Conservation (phyloP, 2,329 filamentous ascomycete genomes). For the Xylariaceae sp. region DNA sequence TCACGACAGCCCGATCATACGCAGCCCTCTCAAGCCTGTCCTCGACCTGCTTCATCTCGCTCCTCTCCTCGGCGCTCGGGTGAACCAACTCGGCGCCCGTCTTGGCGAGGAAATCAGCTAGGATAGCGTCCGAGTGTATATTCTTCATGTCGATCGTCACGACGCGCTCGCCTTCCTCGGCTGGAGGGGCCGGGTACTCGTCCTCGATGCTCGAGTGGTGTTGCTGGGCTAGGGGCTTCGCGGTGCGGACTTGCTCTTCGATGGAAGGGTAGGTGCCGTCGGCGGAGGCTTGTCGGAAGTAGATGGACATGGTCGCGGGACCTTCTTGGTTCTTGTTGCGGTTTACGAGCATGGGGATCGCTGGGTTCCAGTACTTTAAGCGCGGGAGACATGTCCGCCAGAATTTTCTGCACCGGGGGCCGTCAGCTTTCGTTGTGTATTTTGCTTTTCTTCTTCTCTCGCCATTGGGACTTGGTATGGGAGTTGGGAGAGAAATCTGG, state of each 20-base stretch:
- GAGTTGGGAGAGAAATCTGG: constrained; percentile 2
- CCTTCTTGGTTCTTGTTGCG: constrained; percentile 56
- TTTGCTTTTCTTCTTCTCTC: too few species aligned
- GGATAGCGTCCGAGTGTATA: constrained; percentile 57
- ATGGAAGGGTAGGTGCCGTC: constrained; percentile 9
- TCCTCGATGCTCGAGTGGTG: constrained; percentile 46
- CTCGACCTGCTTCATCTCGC: constrained; percentile 54
- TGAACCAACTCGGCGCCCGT: constrained; percentile 57
- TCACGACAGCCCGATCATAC: constrained; percentile 51
- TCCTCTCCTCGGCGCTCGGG: constrained; percentile 56
- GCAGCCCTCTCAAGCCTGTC: constrained; percentile 49
- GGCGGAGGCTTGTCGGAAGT: constrained; percentile 45
- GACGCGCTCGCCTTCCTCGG: constrained; percentile 46
- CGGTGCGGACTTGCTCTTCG: constrained; percentile 20
- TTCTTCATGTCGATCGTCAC: constrained; percentile 62
- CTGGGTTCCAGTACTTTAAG: constrained; percentile 92
- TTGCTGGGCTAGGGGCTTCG: constrained; percentile 34
- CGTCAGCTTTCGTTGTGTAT: too few species aligned
- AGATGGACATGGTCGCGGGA: constrained; percentile 61
- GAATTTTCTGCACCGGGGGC: constrained; percentile 65
- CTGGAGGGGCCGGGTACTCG: constrained; percentile 45
- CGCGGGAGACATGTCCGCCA: constrained; percentile 78
- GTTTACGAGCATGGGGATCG: constrained; percentile 76
- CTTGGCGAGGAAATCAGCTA: constrained; percentile 57
- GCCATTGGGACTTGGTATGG: constrained; percentile 1